Base-by-base conservation (phyloP, 176 grass and related monocot species). In the Raddia guianensis region DNA sequence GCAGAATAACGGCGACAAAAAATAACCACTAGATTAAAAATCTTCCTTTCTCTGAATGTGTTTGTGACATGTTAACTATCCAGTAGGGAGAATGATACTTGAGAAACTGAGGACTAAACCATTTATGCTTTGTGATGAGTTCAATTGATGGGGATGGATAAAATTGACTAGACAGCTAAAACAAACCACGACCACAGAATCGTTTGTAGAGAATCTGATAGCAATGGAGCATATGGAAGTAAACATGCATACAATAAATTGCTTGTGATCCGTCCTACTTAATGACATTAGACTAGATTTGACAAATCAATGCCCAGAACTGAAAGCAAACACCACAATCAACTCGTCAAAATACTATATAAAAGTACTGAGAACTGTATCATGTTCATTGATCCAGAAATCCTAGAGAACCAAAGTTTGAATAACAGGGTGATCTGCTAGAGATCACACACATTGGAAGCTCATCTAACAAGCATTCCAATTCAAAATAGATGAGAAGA, bases 61-160 rank as follows among this genome's bases (percentile, higher is more conserved):
- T 12, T 40, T 40, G 5, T 60, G 27, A 35, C 6, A 10, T 32
- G 19, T 40, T 63, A 60, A 52, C 4, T 61, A 16, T 18, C 12
- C 2, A 12, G 44, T 60, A 27, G 3, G 5, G 12, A 63, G 1
- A 37, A 12, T 42, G 13, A 37, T 69, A 32, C 52, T 81, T 77
- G 8, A 48, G 12, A 77, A 70, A 53, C 49, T 6, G 53, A 83
- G 49, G 19, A 80, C 48, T 27, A 62, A 27, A 80, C 46, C 55
- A 60, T 65, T 53, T 42, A 74, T 74, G 6, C 16, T 37, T 54
- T 16, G 68, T 68, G n/a, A 68, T 79, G 11, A 20, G 75, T 16
- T 62, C 20, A 19, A 49, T 21, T n/a, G 27, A 52, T 47, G 34
- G 19, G 14, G 12, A 52, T 54, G 34, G 45, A 60, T 62, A 68